Evolutionary conservation across 148 eudicot genomes (phyloP).

Genomic region (Rhododendron mucronatum): DNA sequence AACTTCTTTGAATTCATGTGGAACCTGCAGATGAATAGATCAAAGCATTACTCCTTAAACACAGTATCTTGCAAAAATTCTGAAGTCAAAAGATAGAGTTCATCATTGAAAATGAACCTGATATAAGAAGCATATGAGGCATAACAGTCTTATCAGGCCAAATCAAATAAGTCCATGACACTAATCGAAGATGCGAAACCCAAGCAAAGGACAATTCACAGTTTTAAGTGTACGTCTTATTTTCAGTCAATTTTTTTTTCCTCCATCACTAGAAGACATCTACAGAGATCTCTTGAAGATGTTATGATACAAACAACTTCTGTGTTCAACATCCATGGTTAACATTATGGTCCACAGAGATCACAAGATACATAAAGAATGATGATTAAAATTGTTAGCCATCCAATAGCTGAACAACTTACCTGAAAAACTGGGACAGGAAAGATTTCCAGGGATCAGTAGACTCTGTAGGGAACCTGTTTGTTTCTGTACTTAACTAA

Average conservation of each 20-base stretch:
- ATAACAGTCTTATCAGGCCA: slow-evolving; percentile 1
- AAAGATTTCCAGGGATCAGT: not conserved
- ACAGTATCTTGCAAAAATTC: not conserved
- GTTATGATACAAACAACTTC: not conserved
- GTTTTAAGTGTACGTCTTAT: not conserved
- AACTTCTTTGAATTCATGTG: slow-evolving; percentile 83
- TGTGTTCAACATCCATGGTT: not conserved
- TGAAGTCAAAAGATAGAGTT: slow-evolving; percentile 1
- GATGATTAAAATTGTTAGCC: not conserved
- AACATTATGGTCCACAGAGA: not conserved
- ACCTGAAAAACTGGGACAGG: not conserved
- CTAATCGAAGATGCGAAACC: not conserved
- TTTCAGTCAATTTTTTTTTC: not conserved
- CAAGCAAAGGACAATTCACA: slow-evolving; percentile 5
- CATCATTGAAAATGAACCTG: not conserved
- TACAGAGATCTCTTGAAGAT: not conserved
- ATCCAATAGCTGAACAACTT: not conserved
- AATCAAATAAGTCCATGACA: not conserved
- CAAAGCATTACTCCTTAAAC: slow-evolving; percentile 3
- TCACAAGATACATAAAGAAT: not conserved
- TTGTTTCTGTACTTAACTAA: not conserved
- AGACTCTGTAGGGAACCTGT: not conserved
- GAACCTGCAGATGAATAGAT: slow-evolving; percentile 59
- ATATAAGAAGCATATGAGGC: slow-evolving; percentile 1
- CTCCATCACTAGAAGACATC: not conserved